Percentiles rank a stretch among this genome's conserved stretches.
phyloP scores from a whole-genome alignment of 2,329 filamentous ascomycete genomes.

The Aspergillus sclerotialis region DNA sequence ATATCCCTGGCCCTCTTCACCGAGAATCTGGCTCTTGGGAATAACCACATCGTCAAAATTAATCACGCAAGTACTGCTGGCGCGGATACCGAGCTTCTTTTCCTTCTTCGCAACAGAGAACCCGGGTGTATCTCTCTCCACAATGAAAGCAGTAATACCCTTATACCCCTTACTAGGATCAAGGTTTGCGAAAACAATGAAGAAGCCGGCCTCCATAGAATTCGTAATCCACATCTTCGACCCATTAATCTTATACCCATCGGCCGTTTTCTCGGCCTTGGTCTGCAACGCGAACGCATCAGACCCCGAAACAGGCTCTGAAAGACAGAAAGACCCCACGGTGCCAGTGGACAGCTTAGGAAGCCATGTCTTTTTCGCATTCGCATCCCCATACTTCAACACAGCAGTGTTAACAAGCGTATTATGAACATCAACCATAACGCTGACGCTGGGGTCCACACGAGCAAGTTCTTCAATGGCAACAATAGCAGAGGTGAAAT shows the following conservation, averaged over 20 bases:
- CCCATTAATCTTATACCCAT: constrained; percentile 80
- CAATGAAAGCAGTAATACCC: constrained; percentile 91
- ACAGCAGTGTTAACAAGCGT: constrained; percentile 93
- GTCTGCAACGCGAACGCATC: constrained; percentile 95
- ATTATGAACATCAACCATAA: constrained; percentile 96
- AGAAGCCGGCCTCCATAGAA: constrained; percentile 85
- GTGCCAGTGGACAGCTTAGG: constrained; percentile 86
- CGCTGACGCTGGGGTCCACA: constrained; percentile 89
- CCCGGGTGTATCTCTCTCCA: constrained; percentile 81
- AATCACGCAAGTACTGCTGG: constrained; percentile 92
- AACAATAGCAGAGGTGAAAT: constrained; percentile 93
- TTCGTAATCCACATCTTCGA: constrained; percentile 99
- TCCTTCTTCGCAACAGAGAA: constrained; percentile 99
- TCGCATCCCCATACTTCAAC: constrained; percentile 71
- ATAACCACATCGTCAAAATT: constrained; percentile 96
- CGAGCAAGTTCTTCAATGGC: constrained; percentile 94
- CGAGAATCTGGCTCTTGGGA: constrained; percentile 79
- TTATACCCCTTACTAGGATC: constrained; percentile 90
- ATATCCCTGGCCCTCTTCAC: constrained; percentile 85
- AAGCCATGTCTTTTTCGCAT: constrained; percentile 76
- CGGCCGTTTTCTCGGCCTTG: constrained; percentile 73
- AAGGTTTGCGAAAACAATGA: constrained; percentile 96
- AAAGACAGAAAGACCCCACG: constrained; percentile 85
- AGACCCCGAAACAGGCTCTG: constrained; percentile 85
- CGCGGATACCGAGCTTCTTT: constrained; percentile 97